These are phyloP conservation scores for Leishmania lainsoni DNA, from an alignment of 208 protist genomes.

Conservation along the genomic window DNA sequence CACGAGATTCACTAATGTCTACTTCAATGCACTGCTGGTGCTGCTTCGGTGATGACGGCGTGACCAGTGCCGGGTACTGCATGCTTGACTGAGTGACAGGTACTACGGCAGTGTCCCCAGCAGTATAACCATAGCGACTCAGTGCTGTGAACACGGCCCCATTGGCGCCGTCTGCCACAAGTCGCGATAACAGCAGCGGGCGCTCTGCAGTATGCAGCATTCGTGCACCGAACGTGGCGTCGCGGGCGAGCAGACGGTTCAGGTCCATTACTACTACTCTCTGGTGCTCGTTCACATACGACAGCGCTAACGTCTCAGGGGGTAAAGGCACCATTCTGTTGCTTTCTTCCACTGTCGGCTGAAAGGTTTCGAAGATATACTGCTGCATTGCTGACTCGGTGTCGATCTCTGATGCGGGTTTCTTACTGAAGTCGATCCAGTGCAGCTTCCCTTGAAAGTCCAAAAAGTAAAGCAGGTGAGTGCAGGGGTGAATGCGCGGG, in stretches of 20 bases:
- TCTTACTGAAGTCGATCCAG: conserved; percentile 44
- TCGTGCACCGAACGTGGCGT: conserved; percentile 43
- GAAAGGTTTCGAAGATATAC: conserved; percentile 25
- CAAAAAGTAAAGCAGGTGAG: conserved; percentile 52
- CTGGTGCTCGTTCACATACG: conserved; percentile 25
- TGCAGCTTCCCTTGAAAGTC: conserved; percentile 41
- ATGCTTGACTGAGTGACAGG: neutral
- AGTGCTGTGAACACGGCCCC: conserved; percentile 23
- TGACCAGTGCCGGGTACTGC: neutral
- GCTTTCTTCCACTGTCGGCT: conserved; percentile 25
- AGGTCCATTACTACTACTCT: conserved; percentile 52
- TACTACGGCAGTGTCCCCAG: conserved; percentile 2
- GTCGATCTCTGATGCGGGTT: conserved; percentile 5
- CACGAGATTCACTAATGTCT: conserved; percentile 13
- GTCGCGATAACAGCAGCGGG: conserved; percentile 51
- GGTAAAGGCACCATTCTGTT: conserved; percentile 3
- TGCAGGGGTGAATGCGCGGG: conserved; percentile 25
- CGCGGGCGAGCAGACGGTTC: conserved; percentile 50
- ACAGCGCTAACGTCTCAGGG: conserved; percentile 32
- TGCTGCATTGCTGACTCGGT: conserved; percentile 31
- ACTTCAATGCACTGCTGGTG: conserved; percentile 12
- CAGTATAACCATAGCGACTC: conserved; percentile 18
- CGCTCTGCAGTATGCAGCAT: conserved; percentile 55
- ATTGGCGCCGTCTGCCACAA: conserved; percentile 20
- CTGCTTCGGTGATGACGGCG: conserved; percentile 7